Base-by-base conservation (phyloP, 1,139 yeast species). In the Pichia sp. region DNA sequence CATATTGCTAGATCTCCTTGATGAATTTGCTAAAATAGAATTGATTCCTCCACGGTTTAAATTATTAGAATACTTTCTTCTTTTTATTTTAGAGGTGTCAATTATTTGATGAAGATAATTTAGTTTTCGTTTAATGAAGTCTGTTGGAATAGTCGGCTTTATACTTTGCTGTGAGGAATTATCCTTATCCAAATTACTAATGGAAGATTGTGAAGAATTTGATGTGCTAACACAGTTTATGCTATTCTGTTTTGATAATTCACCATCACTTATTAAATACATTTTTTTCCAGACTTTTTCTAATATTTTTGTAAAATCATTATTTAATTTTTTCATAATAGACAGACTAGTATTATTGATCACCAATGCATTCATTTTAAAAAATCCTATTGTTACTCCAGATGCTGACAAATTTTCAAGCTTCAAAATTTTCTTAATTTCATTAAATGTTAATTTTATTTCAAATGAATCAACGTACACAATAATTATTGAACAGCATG, bases 401-500 rank as follows among this genome's bases (percentile, higher is more conserved):
- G 28, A 15, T 1, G 35, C 19, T 18, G 23, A 31, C 6, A 43
- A 10, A 9, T 22, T 10, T 11, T 31, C 36, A 2, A 48, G 33
- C 1, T 34, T 30, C 11, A 48, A 26, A 20, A 40, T 15, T 4
- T 37, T 14, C 9, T 36, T 32, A 10, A 48, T 35, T 20, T 38
- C 42, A 4, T 21, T 6, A 15, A 33, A 36, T 6, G 40, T 9
- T 9, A 47, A 13, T 6, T 18, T 24, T 22, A 31, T 21, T 4
- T 36, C 18, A 18, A 27, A 48, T 8, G 41, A 23, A 30, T 48
- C 50, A 27, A 45, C 36, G 21, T 47, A 48, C 6, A 47, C 33
- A 25, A 54, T 35, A 3, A 53, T 16, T 19, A 56, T 16, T 1
- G 57, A 50, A 19, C 46, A 52, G 4, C 45, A 36, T 7, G 28